Base-by-base conservation (phyloP, 2,329 filamentous ascomycete genomes). In the Acephala macrosclerotiorum region DNA sequence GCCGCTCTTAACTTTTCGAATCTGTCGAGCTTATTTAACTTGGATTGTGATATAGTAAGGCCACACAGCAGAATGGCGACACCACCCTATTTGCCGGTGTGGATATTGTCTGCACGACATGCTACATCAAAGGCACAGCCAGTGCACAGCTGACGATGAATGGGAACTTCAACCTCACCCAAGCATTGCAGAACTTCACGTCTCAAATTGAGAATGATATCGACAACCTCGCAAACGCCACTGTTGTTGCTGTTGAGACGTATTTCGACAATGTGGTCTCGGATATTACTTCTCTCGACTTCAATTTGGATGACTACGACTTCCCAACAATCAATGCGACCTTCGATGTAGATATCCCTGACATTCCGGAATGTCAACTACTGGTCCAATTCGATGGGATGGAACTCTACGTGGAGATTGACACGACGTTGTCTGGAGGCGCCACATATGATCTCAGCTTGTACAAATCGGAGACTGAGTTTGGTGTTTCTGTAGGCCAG, bases 401-500 rank as follows among this genome's bases (percentile, higher is more conserved):
- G 36, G 85, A 88, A 69, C 66, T 88, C 0, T 88, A 85, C 70
- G 76, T 86, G 66, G 71, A 80, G 53, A 68, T 86, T 4, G 78
- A 83, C 58, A 82, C 81, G 0, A 75, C 76, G 0, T 68, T 87
- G 0, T 75, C 78, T 0, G 77, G 76, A 0, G 79, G 78, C 0
- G 74, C 80, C 0, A 81, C 80, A 0, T 85, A 87, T 68, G 82
- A 77, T 0, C 69, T 87, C 18, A 83, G 81, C 18, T 66, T 88
- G 0, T 87, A 79, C 70, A 78, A 78, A 0, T 84, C 83, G 1
- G 75, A 82, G 9, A 80, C 79, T 0, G 75, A 79, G 0, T 70
- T 82, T 1, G 85, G 84, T 0, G 70, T 86, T 4, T 69, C 74
- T 0, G 63, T 83, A 3, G 75, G 77, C 3, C 67, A 77, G 0